phyloP scores from a whole-genome alignment of 129 eudicot genomes.

The Sambucus nigra region DNA sequence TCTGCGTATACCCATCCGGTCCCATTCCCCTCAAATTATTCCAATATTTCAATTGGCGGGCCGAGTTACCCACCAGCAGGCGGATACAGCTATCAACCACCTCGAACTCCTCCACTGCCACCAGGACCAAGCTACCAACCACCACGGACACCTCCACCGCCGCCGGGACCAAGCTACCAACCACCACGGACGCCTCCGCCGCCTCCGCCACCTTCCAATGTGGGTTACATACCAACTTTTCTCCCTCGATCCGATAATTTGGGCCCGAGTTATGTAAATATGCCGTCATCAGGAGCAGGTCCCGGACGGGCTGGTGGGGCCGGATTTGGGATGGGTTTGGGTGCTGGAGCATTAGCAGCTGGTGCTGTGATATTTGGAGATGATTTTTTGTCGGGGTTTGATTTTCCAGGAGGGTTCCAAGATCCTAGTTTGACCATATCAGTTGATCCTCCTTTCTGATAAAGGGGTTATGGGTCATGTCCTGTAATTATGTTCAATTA shows the following conservation, averaged over 20 bases:
- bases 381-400: conserved; percentile 65
- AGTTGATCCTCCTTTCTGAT: conserved; percentile 56
- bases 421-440: conserved; percentile 42
- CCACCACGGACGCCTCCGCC: conserved; percentile 35
- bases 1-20: conserved; percentile 12
- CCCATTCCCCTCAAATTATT: conserved; percentile 22
- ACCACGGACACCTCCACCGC: conserved; percentile 22
- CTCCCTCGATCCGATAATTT: conserved; percentile 26
- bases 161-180: conserved; percentile 22
- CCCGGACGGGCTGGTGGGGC: conserved; percentile 40
- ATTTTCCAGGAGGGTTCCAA: conserved; percentile 39
- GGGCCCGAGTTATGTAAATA: conserved; percentile 45
- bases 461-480: conserved; percentile 1
- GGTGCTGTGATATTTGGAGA: conserved; percentile 88
- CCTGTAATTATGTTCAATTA: no score
- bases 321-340: conserved; percentile 74
- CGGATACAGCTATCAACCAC: conserved; percentile 31
- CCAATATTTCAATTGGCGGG: conserved; percentile 10
- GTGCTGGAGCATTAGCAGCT: conserved; percentile 91
- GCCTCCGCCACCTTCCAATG: conserved; percentile 49
- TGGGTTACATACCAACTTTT: conserved; percentile 48
- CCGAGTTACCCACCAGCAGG: conserved; percentile 13
- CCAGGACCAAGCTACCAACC: conserved; percentile 24
- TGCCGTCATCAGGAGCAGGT: conserved; percentile 57
- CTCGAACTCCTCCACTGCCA: conserved; percentile 17